These are phyloP conservation scores for Prunus mume DNA, from an alignment of 306 rosid genomes.

Conservation along the genomic window DNA sequence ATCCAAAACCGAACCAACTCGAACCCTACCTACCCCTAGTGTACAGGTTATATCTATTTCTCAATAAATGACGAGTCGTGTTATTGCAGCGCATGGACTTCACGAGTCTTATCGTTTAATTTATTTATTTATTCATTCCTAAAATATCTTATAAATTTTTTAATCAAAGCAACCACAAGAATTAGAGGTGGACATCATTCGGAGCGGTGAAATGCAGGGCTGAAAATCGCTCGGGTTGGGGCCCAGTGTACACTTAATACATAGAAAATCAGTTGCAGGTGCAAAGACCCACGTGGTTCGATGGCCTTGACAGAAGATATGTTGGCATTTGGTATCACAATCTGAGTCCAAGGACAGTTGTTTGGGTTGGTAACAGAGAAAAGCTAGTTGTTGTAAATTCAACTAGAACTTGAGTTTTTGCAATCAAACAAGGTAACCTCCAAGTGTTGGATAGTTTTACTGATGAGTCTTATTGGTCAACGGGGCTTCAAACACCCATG, in stretches of 20 bases:
- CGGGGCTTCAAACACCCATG: neutral
- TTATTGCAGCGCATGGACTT: neutral
- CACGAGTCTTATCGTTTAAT: neutral
- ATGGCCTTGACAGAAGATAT: conserved; percentile 7
- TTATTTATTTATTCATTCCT: no score
- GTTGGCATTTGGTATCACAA: conserved; percentile 44
- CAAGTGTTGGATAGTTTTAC: neutral
- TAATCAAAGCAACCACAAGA: neutral
- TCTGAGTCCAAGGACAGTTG: conserved; percentile 9
- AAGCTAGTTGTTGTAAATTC: neutral
- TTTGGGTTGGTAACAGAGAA: conserved; percentile 55
- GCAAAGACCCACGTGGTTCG: conserved; percentile 16
- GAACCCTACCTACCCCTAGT: no score
- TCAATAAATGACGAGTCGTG: no score
- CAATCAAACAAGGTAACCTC: conserved; percentile 28
- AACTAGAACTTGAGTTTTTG: neutral
- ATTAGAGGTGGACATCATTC: neutral
- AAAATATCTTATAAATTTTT: neutral
- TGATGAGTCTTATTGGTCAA: conserved; percentile 10
- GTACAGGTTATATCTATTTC: no score
- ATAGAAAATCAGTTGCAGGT: neutral
- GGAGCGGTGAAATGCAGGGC: conserved; percentile 7
- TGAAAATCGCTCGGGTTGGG: neutral
- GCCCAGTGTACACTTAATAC: neutral
- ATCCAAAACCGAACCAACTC: no score